Evolutionary conservation across 805 yeast species (phyloP), one percentile per base, ranked within the genome.

Genomic region (Sungouiozyma ichnusensis): DNA sequence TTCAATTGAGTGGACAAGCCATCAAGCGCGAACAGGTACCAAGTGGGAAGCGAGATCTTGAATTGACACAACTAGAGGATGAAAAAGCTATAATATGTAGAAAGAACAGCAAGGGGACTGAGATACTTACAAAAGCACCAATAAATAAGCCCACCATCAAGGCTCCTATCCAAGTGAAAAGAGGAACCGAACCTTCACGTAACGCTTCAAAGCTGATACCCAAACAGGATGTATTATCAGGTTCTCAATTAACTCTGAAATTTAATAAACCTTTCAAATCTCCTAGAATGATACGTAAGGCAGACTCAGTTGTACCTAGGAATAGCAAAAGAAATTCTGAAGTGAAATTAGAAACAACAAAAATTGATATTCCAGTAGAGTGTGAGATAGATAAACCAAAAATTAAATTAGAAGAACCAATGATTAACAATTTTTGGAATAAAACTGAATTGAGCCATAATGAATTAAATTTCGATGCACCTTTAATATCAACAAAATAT

Each of bases 181-280:
- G 15, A 13, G 27, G 9, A 17, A 7, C 19, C 2, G 16, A n/a
- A 15, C 6, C 29, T 24, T 7, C 20, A 15, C 20, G 11, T 14
- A 36, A 29, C 13, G 20, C 7, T 8, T 29, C 32, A 20, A 35
- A 16, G 2, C 16, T 33, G 5, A 20, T 33, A 9, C n/a, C n/a
- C 24, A 29, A 13, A 8, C 11, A n/a, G 36, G 33, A 20, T 39
- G 35, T 11, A n/a, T 15, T 19, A 11, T 35, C 34, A 13, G 31
- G 19, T 7, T 20, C 44, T 14, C 40, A 44, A n/a, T 36, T 59
- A 16, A 59, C 60, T 4, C 41, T 59, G 9, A 53, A 49, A 35
- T 48, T 55, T 40, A 57, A 57, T 38, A 49, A 40, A 41, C 64
- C 62, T 13, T 60, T 60, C 37, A 57, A 49, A 37, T 52, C 54